Conservation (phyloP, 306 rosid genomes). For the Senna siamea region DNA sequence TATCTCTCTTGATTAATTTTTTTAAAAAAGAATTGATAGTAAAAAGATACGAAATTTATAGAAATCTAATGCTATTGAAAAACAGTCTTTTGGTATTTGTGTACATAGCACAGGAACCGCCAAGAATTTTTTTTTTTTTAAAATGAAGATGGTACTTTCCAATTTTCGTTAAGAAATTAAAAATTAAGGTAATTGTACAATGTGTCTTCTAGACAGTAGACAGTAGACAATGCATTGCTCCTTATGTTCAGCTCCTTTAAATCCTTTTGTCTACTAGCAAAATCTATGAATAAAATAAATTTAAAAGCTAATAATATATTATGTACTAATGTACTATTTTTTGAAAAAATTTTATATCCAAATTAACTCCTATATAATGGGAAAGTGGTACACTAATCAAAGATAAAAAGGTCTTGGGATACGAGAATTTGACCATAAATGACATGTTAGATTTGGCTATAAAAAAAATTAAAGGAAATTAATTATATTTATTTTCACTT, state of each 20-base stretch:
- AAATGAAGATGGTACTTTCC: too few species aligned
- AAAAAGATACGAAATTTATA: too few species aligned
- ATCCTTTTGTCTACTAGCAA: slow-evolving; percentile 7
- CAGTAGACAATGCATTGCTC: slow-evolving; percentile 9
- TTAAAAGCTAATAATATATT: neutral
- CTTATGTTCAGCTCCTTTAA: neutral
- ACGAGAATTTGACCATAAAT: neutral
- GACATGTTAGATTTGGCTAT: neutral
- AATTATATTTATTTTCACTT: too few species aligned
- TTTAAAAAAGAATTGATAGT: too few species aligned
- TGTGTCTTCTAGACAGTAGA: slow-evolving; percentile 20
- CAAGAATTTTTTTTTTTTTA: too few species aligned
- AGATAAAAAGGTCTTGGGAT: slow-evolving; percentile 16
- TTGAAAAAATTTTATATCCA: neutral
- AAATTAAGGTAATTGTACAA: too few species aligned
- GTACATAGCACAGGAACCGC: too few species aligned
- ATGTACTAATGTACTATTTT: neutral
- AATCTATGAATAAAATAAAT: neutral
- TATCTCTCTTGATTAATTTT: too few species aligned
- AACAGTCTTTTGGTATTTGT: too few species aligned
- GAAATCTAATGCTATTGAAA: too few species aligned
- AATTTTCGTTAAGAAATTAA: neutral
- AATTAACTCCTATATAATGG: slow-evolving; percentile 17
- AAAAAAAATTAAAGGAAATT: too few species aligned
- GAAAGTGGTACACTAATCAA: slow-evolving; percentile 23